These are phyloP conservation scores for Colletotrichum lindemuthianum DNA, from an alignment of 2,329 filamentous ascomycete species.

Conservation along the genomic window DNA sequence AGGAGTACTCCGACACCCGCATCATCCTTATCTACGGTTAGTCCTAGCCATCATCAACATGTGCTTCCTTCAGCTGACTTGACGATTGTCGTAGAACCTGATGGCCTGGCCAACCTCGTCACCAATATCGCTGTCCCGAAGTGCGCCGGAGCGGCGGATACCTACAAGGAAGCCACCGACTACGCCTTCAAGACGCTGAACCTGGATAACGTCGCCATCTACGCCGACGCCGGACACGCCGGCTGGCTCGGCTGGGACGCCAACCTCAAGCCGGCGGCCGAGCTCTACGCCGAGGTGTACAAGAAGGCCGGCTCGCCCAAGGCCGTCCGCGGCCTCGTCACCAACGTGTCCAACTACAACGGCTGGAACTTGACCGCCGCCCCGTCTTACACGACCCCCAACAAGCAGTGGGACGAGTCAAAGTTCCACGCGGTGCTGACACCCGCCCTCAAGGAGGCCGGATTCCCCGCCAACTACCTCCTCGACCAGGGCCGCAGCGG, in stretches of 20 bases:
- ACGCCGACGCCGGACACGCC: conserved; percentile 50
- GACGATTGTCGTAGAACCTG: conserved; percentile 37
- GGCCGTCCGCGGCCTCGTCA: conserved; percentile 48
- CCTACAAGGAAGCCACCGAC: conserved; percentile 45
- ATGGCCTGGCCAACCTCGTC: conserved; percentile 49
- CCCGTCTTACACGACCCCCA: conserved; percentile 41
- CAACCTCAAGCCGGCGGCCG: conserved; percentile 43
- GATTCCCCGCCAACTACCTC: conserved; percentile 36
- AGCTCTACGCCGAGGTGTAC: conserved; percentile 43
- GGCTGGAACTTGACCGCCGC: conserved; percentile 34
- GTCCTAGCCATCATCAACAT: conserved; percentile 37
- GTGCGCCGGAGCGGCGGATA: conserved; percentile 42
- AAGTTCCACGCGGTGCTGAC: conserved; percentile 35
- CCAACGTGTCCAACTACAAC: conserved; percentile 51
- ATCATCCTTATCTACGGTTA: conserved; percentile 35
- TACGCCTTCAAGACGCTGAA: conserved; percentile 48
- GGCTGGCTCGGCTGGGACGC: conserved; percentile 50
- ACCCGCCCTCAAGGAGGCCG: conserved; percentile 30
- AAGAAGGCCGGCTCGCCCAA: conserved; percentile 46
- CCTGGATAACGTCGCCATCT: conserved; percentile 49
- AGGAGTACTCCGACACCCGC: conserved; percentile 31
- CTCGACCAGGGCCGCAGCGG: conserved; percentile 37
- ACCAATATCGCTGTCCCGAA: conserved; percentile 46
- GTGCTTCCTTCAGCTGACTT: conserved; percentile 38
- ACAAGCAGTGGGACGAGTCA: conserved; percentile 34